Conservation (phyloP, 2,329 filamentous ascomycete genomes). For the Cladophialophora chaetospira region DNA sequence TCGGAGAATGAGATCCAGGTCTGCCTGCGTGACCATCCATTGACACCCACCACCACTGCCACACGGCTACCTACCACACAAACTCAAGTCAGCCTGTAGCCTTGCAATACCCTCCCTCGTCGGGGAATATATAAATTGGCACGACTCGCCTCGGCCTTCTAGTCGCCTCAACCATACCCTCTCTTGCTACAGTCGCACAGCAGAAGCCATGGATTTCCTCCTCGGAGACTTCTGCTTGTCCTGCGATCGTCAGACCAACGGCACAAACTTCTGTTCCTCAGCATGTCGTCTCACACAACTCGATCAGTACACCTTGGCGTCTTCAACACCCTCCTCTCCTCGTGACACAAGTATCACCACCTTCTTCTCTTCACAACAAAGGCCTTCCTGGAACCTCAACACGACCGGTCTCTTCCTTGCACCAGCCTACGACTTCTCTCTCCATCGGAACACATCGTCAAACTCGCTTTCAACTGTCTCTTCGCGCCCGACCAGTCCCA, state of each 20-base stretch:
- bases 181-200: conserved; percentile 15
- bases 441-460: conserved; percentile 42
- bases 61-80: conserved; percentile 13
- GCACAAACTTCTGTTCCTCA: conserved; percentile 87
- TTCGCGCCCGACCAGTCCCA: conserved; percentile 69
- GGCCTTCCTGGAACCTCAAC: conserved; percentile 32
- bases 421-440: conserved; percentile 74
- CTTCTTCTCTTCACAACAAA: conserved; percentile 14
- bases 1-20: conserved; percentile 19
- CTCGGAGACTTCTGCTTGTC: conserved; percentile 90
- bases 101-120: conserved; percentile 8
- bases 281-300: conserved; percentile 85
- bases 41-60: conserved; percentile 22
- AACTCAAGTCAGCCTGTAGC: conserved; percentile 8
- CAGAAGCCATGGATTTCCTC: conserved; percentile 54
- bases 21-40: conserved; percentile 26
- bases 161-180: conserved; percentile 7
- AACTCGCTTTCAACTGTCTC: conserved; percentile 51
- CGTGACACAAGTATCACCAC: conserved; percentile 51
- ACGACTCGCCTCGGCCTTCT: conserved; percentile 4
- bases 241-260: conserved; percentile 85
- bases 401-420: conserved; percentile 66
- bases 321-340: conserved; percentile 38
- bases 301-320: conserved; percentile 51
- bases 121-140: conserved; percentile 16